Base-by-base conservation (phyloP, 768 basidiomycete species). In the Suillus fuscotomentosus region DNA sequence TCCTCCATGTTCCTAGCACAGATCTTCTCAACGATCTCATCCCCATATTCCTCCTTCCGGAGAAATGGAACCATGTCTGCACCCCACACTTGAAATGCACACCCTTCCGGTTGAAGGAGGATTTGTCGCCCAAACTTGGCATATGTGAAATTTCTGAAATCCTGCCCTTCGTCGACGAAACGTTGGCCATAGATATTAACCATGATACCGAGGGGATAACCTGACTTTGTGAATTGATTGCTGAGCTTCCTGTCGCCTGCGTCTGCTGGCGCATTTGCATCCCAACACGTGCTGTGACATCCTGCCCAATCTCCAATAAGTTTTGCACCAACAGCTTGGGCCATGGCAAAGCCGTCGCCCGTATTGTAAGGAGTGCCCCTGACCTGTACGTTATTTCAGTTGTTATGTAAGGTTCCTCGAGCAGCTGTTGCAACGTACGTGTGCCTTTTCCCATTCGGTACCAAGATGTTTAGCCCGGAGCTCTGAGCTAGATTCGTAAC, bases 221-320 rank as follows among this genome's bases (percentile, higher is more conserved):
- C 87, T 11, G 88, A 89, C 73, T 90, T 90, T 8, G 89, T 90
- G 73, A 81, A 88, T 66, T 88, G 87, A 71, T 91, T 90, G 63
- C 85, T 88, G 62, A 88, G 72, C 55, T 78, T 77, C 59, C 87
- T 84, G 63, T 85, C 80, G 22, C 89, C 88, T 17, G 75, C 70
- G 39, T 85, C 76, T 22, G 73, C 64, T 1, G 82, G 76, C 1
- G 88, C 85, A 68, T 88, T 81, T 20, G 86, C 86, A 68, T 89
- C 89, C 89, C 89, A 90, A 69, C 83, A 84, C 5, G 88, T 89
- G 65, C 86, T 87, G 69, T 90, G 89, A 67, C 89, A 91, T n/a
- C 87, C 84, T 55, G 68, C 71, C 84, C 86, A 90, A 75, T 90
- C 87, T n/a, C 88, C 88, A 0, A 77, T 74, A n/a, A 86, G 76